A percentile compares a stretch with the other conserved stretches of the same genome.
phyloP scores from a whole-genome alignment of 2,329 filamentous ascomycete genomes.

The Colletotrichum agaves region DNA sequence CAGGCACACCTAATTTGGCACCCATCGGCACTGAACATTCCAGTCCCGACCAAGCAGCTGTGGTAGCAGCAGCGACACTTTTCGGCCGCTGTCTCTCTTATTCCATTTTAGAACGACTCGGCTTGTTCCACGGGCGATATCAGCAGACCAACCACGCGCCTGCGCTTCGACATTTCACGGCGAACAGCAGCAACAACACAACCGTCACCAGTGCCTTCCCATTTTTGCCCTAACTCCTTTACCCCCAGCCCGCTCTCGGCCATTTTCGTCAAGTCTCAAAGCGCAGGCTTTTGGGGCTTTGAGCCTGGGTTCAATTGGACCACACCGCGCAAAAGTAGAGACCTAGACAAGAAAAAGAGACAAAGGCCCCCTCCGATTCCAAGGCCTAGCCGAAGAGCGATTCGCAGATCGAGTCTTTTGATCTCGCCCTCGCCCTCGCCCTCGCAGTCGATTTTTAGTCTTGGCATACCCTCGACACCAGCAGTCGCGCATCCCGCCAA shows the following conservation, averaged over 20 bases:
- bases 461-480: conserved; percentile 15
- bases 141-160: conserved; percentile 28
- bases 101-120: not conserved
- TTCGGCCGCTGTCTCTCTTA: not conserved
- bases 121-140: conserved; percentile 19
- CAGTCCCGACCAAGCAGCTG: conserved; percentile 5
- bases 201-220: conserved; percentile 19
- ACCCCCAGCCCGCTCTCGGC: conserved; percentile 34
- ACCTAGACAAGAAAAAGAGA: conserved; percentile 8
- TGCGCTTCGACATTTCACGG: conserved; percentile 27
- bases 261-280: conserved; percentile 35
- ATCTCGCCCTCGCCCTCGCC: too few species aligned
- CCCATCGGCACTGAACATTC: conserved; percentile 28
- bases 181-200: conserved; percentile 21
- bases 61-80: not conserved
- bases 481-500: conserved; percentile 5
- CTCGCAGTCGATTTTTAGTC: not conserved
- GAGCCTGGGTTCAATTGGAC: conserved; percentile 16
- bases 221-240: conserved; percentile 22
- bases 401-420: not conserved
- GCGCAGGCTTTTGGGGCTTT: conserved; percentile 25
- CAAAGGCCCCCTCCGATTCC: conserved; percentile 24
- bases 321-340: not conserved
- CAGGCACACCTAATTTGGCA: conserved; percentile 30
- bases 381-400: conserved; percentile 6